Base-by-base conservation (phyloP, 1,284 basidiomycete species). In the Fomitiporia mediterranea region DNA sequence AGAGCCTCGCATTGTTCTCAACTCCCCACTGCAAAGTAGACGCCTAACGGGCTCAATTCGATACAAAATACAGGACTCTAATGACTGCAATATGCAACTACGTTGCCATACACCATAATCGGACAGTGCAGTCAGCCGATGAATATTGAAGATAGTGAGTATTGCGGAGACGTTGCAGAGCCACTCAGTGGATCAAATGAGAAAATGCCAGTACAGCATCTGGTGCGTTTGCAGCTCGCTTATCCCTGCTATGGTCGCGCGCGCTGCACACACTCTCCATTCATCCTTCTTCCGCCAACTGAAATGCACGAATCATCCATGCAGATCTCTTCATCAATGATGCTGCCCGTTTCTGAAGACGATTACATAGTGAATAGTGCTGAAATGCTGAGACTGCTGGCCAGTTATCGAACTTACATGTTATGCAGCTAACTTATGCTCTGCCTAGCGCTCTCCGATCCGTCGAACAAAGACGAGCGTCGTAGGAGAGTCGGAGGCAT, bases 31-130 rank as follows among this genome's bases (percentile, higher is more conserved):
- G 96, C 96, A 71, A 99, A 99, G 73, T 99, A 98, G n/a, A 96
- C 86, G 3, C 97, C 96, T 74, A 93, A 83, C 5, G 96, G 95
- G 62, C 91, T 94, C 97, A 97, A 99, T 68, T 98, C 88, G 6
- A 97, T 93, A 64, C 98, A 95, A 97, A 97, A 99, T 0, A 99
- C 87, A 0, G 97, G 95, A 69, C 97, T 95, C 68, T 96, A 89
- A 67, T 99, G 97, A 0, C 97, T 96, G 19, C 94, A 82, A 69
- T 96, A 99, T 5, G 89, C 93, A 3, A 95, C 94, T 6, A 99
- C 75, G 63, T 97, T 97, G 21, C 89, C 69, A 98, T 76, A 9
- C 93, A 96, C 97, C 97, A 99, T 17, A 99, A 72, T 13, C 97
- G 84, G 27, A 89, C 77, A 0, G 95, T 97, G 1, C 90, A 83